Conservation (phyloP, 495 filamentous ascomycete species). For the Tuber magnatum region DNA sequence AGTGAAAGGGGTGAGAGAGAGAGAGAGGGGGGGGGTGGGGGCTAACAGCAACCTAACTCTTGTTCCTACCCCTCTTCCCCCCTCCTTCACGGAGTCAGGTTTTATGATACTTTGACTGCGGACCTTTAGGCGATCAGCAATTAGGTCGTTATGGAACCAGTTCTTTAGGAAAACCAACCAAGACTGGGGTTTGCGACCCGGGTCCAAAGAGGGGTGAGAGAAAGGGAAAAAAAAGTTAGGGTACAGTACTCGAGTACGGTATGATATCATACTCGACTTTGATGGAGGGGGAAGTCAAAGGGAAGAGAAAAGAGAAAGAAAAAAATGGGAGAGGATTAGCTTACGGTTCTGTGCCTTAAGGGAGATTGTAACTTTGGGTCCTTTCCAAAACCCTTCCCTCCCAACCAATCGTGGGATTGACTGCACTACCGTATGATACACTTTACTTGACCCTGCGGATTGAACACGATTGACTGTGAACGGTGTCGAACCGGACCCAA, state of each 20-base stretch:
- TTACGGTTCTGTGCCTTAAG: neutral
- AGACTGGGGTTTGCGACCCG: conserved; percentile 15
- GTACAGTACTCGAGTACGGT: neutral
- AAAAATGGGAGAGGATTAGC: neutral
- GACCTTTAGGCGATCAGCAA: conserved; percentile 2
- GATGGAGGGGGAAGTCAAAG: neutral
- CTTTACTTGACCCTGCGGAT: neutral
- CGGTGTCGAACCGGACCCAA: neutral
- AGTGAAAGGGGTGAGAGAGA: neutral
- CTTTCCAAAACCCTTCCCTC: neutral
- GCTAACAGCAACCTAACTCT: neutral
- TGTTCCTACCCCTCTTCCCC: neutral
- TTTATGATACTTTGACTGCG: neutral
- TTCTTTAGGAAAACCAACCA: conserved; percentile 14
- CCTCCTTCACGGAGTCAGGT: neutral
- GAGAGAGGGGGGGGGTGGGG: neutral
- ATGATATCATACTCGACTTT: neutral
- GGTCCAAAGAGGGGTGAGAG: conserved; percentile 15
- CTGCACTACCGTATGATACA: no score
- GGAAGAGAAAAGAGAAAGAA: no score
- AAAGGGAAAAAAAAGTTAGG: neutral
- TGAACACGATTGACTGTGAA: neutral
- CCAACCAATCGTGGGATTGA: neutral
- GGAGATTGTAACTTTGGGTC: neutral
- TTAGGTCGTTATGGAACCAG: conserved; percentile 2